These are phyloP conservation scores for Cyberlindnera bimundalis DNA, from an alignment of 805 yeast species.

Conservation along the genomic window DNA sequence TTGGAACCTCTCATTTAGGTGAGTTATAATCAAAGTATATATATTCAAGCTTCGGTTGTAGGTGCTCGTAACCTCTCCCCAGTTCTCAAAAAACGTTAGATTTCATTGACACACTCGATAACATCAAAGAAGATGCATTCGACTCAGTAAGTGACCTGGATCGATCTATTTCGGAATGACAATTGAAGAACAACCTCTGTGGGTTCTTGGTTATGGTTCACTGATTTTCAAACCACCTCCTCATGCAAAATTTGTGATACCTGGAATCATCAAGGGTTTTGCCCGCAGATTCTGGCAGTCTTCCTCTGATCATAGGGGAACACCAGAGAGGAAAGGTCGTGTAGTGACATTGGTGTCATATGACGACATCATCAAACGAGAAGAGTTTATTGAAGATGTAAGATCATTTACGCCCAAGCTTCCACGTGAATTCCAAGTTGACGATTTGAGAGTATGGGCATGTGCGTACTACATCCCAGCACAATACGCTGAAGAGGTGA, in stretches of 20 bases:
- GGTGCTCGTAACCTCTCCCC: no score
- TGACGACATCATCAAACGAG: slow-evolving; percentile 44
- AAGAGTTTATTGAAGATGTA: slow-evolving; percentile 41
- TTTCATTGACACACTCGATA: no score
- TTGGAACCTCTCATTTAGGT: background rate
- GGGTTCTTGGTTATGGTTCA: slow-evolving; percentile 92
- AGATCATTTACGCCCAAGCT: slow-evolving; percentile 24
- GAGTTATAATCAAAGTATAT: no score
- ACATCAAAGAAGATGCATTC: no score
- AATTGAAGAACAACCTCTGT: slow-evolving; percentile 38
- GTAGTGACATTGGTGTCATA: slow-evolving; percentile 78
- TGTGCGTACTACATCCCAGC: slow-evolving; percentile 80
- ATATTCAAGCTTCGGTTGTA: no score
- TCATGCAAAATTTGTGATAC: slow-evolving; percentile 51
- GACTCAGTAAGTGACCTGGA: no score
- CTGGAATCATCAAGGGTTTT: slow-evolving; percentile 75
- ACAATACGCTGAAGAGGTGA: slow-evolving; percentile 55
- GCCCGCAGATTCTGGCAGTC: slow-evolving; percentile 90
- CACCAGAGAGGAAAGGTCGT: slow-evolving; percentile 82
- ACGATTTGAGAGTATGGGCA: slow-evolving; percentile 63
- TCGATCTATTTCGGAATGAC: slow-evolving; percentile 14
- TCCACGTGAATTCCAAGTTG: slow-evolving; percentile 30
- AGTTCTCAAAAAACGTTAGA: no score
- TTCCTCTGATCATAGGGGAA: slow-evolving; percentile 86
- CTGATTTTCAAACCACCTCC: slow-evolving; percentile 90